Evolutionary conservation across 2,329 filamentous ascomycete genomes (phyloP), one percentile per base, ranked within the genome.

Genomic region (Scytalidium lignicola): DNA sequence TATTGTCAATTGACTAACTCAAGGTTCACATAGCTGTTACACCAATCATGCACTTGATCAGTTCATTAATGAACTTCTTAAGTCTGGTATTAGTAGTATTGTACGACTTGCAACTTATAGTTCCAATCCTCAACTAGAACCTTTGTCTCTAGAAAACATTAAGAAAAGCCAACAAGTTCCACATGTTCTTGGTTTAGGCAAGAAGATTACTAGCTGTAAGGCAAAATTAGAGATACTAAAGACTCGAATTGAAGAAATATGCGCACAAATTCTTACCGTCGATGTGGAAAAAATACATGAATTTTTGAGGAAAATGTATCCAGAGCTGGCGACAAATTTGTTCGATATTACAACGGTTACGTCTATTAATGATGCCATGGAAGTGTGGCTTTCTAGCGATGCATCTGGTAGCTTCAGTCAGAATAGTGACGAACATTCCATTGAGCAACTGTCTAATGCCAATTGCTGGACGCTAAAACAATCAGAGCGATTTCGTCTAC

Each of bases 91-190:
- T 10, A 53, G 57, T 0, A 67, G 75, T 18, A 67, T 81, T 22
- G 68, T 81, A 23, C 74, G 78, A 1, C 70, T 82, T 17, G 78
- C 78, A 0, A 66, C 66, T 0, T 69, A 67, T 41, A 74, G 69
- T 2, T 73, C 74, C 50, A 76, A 72, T 0, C 66, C 72, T n/a
- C 43, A 55, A 1, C 58, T 80, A 2, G 52, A 19, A 18, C 18
- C 50, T 1, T 44, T 53, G 6, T 44, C 51, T 6, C 41, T 56
- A 2, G 21, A 46, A 8, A 50, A 47, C n/a, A 26, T 48, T n/a
- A 41, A 43, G 9, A 41, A 41, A 8, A 32, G 19, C 19, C 9
- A 26, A 42, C 40, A 42, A 42, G 19, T 18, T 42, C 40, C 40
- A 13, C 40, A 21, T 21, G 21, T 42, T 12, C 18, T 13, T 13